Conservation (phyloP, 768 basidiomycete genomes). For the Tylopilus rubrobrunneus region DNA sequence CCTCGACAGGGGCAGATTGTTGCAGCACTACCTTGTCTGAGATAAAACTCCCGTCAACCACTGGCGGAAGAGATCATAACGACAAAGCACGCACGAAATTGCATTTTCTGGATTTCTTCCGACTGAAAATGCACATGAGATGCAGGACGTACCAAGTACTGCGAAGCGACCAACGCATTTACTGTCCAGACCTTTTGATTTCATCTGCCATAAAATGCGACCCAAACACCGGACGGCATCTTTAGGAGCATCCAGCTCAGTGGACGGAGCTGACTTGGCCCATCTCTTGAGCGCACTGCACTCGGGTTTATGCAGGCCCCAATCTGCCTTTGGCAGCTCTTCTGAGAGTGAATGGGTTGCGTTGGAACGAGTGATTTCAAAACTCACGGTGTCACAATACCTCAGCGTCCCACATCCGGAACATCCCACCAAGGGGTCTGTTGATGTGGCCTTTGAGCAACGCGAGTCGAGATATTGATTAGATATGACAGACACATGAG, state of each 20-base stretch:
- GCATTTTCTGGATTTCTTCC: slow-evolving; percentile 61
- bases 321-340: slow-evolving; percentile 70
- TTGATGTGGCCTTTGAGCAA: slow-evolving; percentile 49
- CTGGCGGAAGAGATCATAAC: neutral
- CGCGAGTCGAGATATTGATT: slow-evolving; percentile 52
- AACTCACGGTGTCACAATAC: slow-evolving; percentile 73
- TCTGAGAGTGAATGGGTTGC: neutral
- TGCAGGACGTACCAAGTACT: neutral
- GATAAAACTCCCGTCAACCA: no score
- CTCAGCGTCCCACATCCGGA: slow-evolving; percentile 62
- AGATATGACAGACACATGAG: slow-evolving; percentile 64
- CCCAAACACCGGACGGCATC: slow-evolving; percentile 81
- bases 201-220: slow-evolving; percentile 64
- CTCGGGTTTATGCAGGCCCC: slow-evolving; percentile 74
- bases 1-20: slow-evolving; percentile 43
- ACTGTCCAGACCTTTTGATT: slow-evolving; percentile 50
- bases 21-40: slow-evolving; percentile 55
- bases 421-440: slow-evolving; percentile 59
- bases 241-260: slow-evolving; percentile 51
- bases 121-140: slow-evolving; percentile 37
- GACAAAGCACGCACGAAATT: slow-evolving; percentile 59
- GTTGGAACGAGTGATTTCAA: neutral
- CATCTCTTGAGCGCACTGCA: slow-evolving; percentile 65
- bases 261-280: slow-evolving; percentile 47
- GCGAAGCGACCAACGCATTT: slow-evolving; percentile 49